These are phyloP conservation scores for Stemphylium beticola DNA, from an alignment of 2,329 filamentous ascomycete genomes.

Conservation along the genomic window DNA sequence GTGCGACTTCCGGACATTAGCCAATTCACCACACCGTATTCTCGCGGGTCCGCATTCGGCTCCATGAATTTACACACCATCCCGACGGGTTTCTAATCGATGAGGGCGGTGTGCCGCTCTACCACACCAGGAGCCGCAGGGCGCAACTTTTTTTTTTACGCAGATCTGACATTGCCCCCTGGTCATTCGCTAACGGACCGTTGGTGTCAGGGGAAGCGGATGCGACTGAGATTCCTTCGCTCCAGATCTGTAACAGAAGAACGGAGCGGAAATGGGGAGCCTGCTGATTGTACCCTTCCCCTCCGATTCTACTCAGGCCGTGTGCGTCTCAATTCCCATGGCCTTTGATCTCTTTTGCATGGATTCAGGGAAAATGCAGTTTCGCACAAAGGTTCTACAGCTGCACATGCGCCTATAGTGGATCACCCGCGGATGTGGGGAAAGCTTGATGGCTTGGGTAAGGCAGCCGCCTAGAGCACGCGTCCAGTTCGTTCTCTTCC, in stretches of 20 bases:
- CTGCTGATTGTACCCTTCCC: background rate
- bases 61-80: slow-evolving; percentile 7
- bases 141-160: slow-evolving; percentile 12
- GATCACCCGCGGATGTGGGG: slow-evolving; percentile 32
- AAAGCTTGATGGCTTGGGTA: slow-evolving; percentile 36
- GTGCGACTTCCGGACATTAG: slow-evolving; percentile 8
- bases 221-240: slow-evolving; percentile 1
- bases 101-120: slow-evolving; percentile 10
- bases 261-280: background rate
- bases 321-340: background rate
- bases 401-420: slow-evolving; percentile 11
- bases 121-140: slow-evolving; percentile 6
- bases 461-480: slow-evolving; percentile 9
- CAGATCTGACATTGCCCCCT: background rate
- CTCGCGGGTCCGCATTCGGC: slow-evolving; percentile 14
- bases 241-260: slow-evolving; percentile 11
- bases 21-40: slow-evolving; percentile 5
- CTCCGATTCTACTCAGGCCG: background rate
- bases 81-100: slow-evolving; percentile 9
- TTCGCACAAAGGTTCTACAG: slow-evolving; percentile 1
- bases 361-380: background rate
- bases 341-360: background rate
- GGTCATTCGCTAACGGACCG: slow-evolving; percentile 12
- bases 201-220: slow-evolving; percentile 11
- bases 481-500: slow-evolving; percentile 13